Evolutionary conservation across 2,329 filamentous ascomycete species (phyloP).

Genomic region (Stachybotrys echinatus): DNA sequence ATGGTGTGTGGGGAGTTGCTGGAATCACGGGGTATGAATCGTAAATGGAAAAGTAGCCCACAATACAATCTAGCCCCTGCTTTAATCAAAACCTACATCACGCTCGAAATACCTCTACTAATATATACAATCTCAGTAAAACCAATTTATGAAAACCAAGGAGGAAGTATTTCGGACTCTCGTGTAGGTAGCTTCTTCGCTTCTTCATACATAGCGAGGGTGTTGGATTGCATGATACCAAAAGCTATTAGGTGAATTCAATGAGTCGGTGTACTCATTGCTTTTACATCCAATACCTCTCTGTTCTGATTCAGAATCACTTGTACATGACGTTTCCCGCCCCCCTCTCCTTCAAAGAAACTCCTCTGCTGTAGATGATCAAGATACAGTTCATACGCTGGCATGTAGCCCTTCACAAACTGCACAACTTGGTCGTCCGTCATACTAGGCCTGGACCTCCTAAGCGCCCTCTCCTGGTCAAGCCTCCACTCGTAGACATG

Average conservation of each 20-base stretch:
- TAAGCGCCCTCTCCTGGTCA: conserved; percentile 12
- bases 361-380: conserved; percentile 11
- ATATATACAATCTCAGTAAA: no score
- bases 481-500: conserved; percentile 18
- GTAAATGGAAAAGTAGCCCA: no score
- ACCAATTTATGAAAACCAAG: no score
- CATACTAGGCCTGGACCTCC: conserved; percentile 14
- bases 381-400: conserved; percentile 16
- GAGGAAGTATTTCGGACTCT: no score
- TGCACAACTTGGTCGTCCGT: conserved; percentile 13
- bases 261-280: conserved; percentile 3
- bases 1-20: background rate
- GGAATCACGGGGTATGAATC: background rate
- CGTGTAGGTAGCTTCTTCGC: no score
- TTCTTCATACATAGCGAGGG: no score
- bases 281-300: conserved; percentile 8
- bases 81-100: background rate
- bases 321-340: conserved; percentile 9
- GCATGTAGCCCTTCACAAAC: conserved; percentile 19
- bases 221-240: no score
- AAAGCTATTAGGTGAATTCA: background rate
- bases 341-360: conserved; percentile 8
- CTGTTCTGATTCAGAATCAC: conserved; percentile 5
- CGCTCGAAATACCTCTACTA: background rate
- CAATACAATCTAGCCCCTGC: no score